Conservation (phyloP, 2,329 filamentous ascomycete species). For the Cladosporium sp. region DNA sequence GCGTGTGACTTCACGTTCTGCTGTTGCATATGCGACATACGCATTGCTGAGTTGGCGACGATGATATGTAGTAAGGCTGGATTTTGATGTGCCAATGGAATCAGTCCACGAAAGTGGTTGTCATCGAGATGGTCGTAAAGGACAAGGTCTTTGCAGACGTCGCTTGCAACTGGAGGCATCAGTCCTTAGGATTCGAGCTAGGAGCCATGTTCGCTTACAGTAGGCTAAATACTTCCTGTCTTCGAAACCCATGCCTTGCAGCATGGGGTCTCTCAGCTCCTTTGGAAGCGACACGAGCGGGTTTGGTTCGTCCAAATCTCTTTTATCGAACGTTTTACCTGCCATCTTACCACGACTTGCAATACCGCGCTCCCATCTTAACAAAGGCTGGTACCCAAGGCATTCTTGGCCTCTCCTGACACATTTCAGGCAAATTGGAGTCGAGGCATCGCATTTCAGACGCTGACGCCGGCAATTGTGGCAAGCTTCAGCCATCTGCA, state of each 20-base stretch:
- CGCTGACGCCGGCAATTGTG: constrained; percentile 60
- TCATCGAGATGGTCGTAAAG: constrained; percentile 43
- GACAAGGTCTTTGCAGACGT: constrained; percentile 53
- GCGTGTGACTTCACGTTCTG: constrained; percentile 16
- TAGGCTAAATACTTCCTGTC: constrained; percentile 1
- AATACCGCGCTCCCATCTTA: constrained; percentile 56
- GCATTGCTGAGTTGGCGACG: constrained; percentile 46
- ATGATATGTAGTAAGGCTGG: constrained; percentile 45
- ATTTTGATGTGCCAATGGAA: constrained; percentile 42
- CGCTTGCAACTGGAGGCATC: constrained; percentile 26
- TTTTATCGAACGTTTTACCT: too few relatives aligned
- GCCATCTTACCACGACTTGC: constrained; percentile 44
- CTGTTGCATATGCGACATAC: constrained; percentile 40
- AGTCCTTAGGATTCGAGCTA: neutral
- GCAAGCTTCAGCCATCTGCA: constrained; percentile 40
- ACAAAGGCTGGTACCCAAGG: constrained; percentile 58
- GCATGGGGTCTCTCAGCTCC: neutral
- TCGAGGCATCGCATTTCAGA: constrained; percentile 59
- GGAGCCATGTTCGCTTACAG: constrained; percentile 19
- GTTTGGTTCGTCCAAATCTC: too few relatives aligned
- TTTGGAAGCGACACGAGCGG: neutral
- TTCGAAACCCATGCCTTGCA: neutral
- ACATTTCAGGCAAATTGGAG: constrained; percentile 59
- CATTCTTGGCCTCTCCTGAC: constrained; percentile 53
- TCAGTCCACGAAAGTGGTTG: constrained; percentile 48